Evolutionary conservation across 805 yeast genomes (phyloP).

Genomic region (Saturnispora quitensis): DNA sequence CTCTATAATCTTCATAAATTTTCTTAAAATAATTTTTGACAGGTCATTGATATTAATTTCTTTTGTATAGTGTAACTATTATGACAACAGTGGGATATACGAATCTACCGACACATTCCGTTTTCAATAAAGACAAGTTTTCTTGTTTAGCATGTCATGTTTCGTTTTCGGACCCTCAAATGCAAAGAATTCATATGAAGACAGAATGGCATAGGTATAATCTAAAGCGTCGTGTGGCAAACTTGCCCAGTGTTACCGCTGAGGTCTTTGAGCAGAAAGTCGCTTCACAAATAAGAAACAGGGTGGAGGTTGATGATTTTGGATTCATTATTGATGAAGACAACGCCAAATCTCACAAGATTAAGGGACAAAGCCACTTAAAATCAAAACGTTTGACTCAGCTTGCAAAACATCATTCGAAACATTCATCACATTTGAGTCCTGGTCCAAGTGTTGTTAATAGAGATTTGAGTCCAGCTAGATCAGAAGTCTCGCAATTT

Average conservation of each 20-base stretch:
- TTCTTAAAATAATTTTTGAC: not conserved
- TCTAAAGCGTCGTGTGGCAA: slow-evolving; percentile 85
- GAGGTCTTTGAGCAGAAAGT: slow-evolving; percentile 24
- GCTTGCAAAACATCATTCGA: not conserved
- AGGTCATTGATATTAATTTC: not conserved
- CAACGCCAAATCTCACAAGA: not conserved
- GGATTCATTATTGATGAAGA: slow-evolving; percentile 34
- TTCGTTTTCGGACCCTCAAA: slow-evolving; percentile 70
- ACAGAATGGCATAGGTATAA: slow-evolving; percentile 98
- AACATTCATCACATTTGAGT: not conserved
- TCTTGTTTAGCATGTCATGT: slow-evolving; percentile 89
- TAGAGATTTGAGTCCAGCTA: slow-evolving; percentile 42
- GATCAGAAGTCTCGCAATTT: slow-evolving; percentile 47
- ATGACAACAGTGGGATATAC: not conserved
- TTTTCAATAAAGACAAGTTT: slow-evolving; percentile 15
- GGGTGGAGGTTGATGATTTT: slow-evolving; percentile 36
- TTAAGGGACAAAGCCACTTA: slow-evolving; percentile 15
- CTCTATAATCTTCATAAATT: not conserved
- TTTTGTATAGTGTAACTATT: not conserved
- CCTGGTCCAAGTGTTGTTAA: not conserved
- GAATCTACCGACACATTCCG: slow-evolving; percentile 9
- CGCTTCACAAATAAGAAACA: slow-evolving; percentile 18
- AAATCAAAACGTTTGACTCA: not conserved
- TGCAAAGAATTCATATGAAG: slow-evolving; percentile 90
- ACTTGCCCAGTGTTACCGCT: slow-evolving; percentile 51